Evolutionary conservation across 768 basidiomycete genomes (phyloP).

Genomic region (Phylloporus scabripes): DNA sequence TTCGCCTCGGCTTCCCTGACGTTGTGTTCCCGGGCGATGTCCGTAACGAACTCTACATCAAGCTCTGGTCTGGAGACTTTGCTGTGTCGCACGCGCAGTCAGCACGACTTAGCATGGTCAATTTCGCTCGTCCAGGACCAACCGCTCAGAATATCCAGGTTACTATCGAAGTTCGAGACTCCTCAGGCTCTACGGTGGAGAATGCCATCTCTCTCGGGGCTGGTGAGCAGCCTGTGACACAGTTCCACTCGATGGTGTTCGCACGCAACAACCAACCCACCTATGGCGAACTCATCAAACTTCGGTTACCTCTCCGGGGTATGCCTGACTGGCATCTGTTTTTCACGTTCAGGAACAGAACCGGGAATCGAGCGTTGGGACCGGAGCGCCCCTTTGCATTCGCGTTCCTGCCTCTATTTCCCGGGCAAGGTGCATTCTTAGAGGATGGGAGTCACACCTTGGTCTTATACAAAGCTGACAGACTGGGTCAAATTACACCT

Average conservation of each 20-base stretch:
- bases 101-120: constrained; percentile 52
- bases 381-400: constrained; percentile 85
- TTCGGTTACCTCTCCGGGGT: constrained; percentile 63
- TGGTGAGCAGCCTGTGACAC: constrained; percentile 73
- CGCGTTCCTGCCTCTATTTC: constrained; percentile 84
- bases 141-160: constrained; percentile 69
- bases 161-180: constrained; percentile 78
- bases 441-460: constrained; percentile 87
- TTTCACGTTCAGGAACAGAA: constrained; percentile 85
- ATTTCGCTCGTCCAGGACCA: constrained; percentile 55
- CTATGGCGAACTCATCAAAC: constrained; percentile 89
- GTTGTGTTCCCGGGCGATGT: constrained; percentile 89
- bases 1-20: constrained; percentile 91
- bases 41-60: constrained; percentile 95
- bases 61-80: constrained; percentile 94
- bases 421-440: constrained; percentile 68
- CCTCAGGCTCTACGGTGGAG: constrained; percentile 63
- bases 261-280: constrained; percentile 83
- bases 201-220: constrained; percentile 76
- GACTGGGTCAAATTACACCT: constrained; percentile 52
- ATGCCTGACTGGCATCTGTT: constrained; percentile 85
- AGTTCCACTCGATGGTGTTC: constrained; percentile 90
- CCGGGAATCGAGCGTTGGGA: constrained; percentile 42
- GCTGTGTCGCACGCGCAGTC: constrained; percentile 46
- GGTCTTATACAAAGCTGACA: constrained; percentile 80